phyloP scores from a whole-genome alignment of 768 basidiomycete species.

The Chiua virens region DNA sequence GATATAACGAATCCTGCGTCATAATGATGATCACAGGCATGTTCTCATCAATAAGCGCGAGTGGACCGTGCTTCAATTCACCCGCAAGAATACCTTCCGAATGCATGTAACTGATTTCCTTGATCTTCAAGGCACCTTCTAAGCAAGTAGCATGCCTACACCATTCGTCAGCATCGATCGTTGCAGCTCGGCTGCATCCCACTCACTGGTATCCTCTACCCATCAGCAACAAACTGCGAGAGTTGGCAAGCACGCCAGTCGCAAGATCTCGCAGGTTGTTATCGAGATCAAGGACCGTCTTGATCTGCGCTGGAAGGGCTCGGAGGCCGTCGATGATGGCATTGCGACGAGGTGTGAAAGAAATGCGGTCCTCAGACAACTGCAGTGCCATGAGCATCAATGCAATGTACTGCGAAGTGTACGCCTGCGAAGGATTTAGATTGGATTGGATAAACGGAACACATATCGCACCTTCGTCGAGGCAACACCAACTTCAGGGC shows the following conservation, averaged over 20 bases:
- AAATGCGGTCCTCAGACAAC: conserved; percentile 95
- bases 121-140: conserved; percentile 98
- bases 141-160: conserved; percentile 89
- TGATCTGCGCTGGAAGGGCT: conserved; percentile 86
- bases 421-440: conserved; percentile 55
- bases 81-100: conserved; percentile 87
- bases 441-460: neutral
- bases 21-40: conserved; percentile 99
- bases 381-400: conserved; percentile 98
- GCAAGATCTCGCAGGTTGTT: conserved; percentile 77
- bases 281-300: conserved; percentile 81
- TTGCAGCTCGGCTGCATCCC: neutral
- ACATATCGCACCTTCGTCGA: conserved; percentile 76
- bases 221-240: conserved; percentile 92
- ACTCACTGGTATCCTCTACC: conserved; percentile 94
- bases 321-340: conserved; percentile 94
- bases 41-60: conserved; percentile 97
- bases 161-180: neutral
- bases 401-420: conserved; percentile 98
- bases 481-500: conserved; percentile 98
- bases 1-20: conserved; percentile 98
- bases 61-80: conserved; percentile 97
- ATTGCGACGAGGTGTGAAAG: conserved; percentile 84
- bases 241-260: conserved; percentile 67
- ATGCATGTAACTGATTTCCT: conserved; percentile 88